Conservation (phyloP, 164 flowering plant genomes). For the Chimonanthus salicifolius region DNA sequence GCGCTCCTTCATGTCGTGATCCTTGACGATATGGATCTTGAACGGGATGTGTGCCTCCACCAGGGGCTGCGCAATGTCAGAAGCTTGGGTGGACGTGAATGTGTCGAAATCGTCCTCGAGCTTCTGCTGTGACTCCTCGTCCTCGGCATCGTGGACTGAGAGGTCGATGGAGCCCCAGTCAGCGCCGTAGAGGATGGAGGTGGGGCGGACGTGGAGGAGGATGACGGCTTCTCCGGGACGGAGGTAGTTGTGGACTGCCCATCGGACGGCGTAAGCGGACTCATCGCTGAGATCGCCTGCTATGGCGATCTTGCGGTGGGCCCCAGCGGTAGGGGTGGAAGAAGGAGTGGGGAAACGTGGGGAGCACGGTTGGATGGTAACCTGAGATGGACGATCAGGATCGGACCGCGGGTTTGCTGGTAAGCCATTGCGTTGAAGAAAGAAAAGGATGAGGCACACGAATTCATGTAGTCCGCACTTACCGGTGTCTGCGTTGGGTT, state of each 20-base stretch:
- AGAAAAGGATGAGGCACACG: background rate
- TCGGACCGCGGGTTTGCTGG: slow-evolving; percentile 4
- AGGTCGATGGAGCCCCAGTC: slow-evolving; percentile 63
- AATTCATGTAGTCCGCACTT: background rate
- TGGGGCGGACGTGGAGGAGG: slow-evolving; percentile 75
- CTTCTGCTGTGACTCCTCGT: slow-evolving; percentile 40
- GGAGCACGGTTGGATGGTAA: slow-evolving; percentile 25
- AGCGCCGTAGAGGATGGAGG: slow-evolving; percentile 72
- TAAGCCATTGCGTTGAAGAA: background rate
- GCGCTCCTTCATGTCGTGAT: slow-evolving; percentile 78
- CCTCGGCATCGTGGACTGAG: slow-evolving; percentile 16
- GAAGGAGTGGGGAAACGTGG: slow-evolving; percentile 32
- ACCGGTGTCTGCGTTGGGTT: background rate
- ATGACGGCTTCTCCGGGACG: slow-evolving; percentile 73
- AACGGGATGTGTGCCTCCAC: slow-evolving; percentile 50
- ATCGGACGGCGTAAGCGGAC: slow-evolving; percentile 71
- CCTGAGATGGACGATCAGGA: background rate
- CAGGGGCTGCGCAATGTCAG: slow-evolving; percentile 47
- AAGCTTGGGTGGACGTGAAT: slow-evolving; percentile 46
- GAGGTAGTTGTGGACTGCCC: slow-evolving; percentile 84
- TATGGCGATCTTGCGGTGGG: slow-evolving; percentile 56
- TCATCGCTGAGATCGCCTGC: slow-evolving; percentile 84
- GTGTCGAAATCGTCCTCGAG: slow-evolving; percentile 58
- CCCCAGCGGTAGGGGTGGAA: slow-evolving; percentile 24
- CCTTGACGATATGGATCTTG: slow-evolving; percentile 72